Evolutionary conservation across 371 early-diverging fungal species (phyloP), one percentile per base, ranked within the genome.

Genomic region (Nematocida sp.): DNA sequence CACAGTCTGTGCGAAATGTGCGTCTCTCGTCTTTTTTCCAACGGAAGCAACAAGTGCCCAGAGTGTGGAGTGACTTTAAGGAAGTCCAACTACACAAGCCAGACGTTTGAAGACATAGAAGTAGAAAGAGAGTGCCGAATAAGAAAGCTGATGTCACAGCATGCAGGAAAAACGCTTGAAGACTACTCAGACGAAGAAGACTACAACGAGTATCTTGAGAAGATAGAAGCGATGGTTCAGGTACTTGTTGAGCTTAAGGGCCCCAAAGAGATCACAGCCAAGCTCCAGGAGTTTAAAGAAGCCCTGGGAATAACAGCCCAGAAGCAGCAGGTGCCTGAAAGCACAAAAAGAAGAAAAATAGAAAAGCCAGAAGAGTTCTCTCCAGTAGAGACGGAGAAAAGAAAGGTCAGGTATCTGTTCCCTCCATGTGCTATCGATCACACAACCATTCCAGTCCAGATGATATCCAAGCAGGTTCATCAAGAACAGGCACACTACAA

Each of bases 1-100:
- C 96, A 97, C 85, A 93, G 90, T 83, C 89, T 95, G 91, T 91
- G 86, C 65, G 85, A 83, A 36, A 56, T 66, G 31, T 85, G 85
- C 58, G 56, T 85, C 1, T 48, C 58, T 29, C 49, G 79, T 37
- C 58, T 80, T 46, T 85, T 82, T 77, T 13, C 56, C 31, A 49
- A 62, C 49, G 83, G 85, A 2, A 64, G 56, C 19, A 80, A 80
- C n/a, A 77, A 81, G 48, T 85, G 85, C 77, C 81, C 81, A 32
- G 83, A 83, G 55, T 85, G 85, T 63, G 78, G 77, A 19, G 66
- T 78, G 3, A 27, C 63, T 31, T 53, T 85, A 41, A 67, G 85
- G 43, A 74, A 79, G 55, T 66, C 81, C 13, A 85, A 85, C 62
- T 85, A 77, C 56, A 82, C 80, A n/a, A 76, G 78, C 32, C 66